A percentile compares a stretch with the other conserved stretches of the same genome.
These are phyloP conservation scores for Starmerella floricola DNA, from an alignment of 805 yeast genomes.

Conservation along the genomic window DNA sequence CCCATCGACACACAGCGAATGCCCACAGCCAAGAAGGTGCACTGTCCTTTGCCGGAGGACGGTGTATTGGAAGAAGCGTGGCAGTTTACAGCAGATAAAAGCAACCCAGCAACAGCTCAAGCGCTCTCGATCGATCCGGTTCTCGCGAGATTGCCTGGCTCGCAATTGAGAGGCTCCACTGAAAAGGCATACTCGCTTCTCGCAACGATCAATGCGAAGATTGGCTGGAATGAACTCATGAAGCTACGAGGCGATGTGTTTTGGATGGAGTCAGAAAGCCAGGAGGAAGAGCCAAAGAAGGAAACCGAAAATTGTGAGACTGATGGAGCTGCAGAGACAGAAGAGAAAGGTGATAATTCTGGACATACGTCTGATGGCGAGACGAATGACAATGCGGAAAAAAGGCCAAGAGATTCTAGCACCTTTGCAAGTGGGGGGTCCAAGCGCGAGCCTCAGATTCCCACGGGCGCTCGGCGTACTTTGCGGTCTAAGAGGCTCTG, in stretches of 20 bases:
- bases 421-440: neutral
- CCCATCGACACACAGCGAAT: constrained; percentile 37
- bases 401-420: neutral
- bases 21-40: constrained; percentile 35
- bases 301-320: constrained; percentile 8
- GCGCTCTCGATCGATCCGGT: constrained; percentile 31
- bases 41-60: constrained; percentile 42
- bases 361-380: too few relatives aligned
- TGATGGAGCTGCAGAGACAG: constrained; percentile 8
- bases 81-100: constrained; percentile 29
- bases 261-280: constrained; percentile 67
- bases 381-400: neutral
- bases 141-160: constrained; percentile 41
- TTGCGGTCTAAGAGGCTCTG: constrained; percentile 45
- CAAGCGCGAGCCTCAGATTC: neutral
- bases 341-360: constrained; percentile 8
- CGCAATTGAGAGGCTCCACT: constrained; percentile 42
- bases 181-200: constrained; percentile 55
- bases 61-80: constrained; percentile 43
- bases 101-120: constrained; percentile 21
- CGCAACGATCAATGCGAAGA: constrained; percentile 49
- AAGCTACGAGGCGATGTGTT: constrained; percentile 57
- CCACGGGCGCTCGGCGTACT: constrained; percentile 10
- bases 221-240: constrained; percentile 77
- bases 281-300: neutral